Conservation (phyloP, 208 protist species). For the Leishmania guyanensis region DNA sequence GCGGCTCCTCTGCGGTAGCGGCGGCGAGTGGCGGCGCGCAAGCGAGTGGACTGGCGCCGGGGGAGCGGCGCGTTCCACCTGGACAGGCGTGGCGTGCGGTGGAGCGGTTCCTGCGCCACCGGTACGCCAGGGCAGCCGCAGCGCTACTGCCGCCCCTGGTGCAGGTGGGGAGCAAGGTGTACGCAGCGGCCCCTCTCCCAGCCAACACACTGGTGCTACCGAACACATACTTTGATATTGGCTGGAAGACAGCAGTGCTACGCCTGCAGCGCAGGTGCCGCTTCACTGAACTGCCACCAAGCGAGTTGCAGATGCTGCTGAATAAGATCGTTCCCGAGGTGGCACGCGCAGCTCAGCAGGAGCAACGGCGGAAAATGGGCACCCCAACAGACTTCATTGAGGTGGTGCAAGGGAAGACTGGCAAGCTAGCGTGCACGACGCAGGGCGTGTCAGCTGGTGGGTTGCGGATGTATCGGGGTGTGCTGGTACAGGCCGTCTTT, state of each 20-base stretch:
- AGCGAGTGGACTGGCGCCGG: background rate
- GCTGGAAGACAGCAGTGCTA: conserved; percentile 70
- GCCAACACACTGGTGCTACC: conserved; percentile 60
- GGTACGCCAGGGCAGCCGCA: conserved; percentile 16
- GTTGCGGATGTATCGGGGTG: conserved; percentile 75
- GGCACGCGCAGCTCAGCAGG: conserved; percentile 18
- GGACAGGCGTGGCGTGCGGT: conserved; percentile 52
- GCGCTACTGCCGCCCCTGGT: conserved; percentile 59
- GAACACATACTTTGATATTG: conserved; percentile 59
- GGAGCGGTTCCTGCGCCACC: conserved; percentile 45
- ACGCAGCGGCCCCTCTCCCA: conserved; percentile 58
- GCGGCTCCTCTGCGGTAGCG: background rate
- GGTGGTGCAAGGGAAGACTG: conserved; percentile 62
- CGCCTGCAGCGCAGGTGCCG: conserved; percentile 34
- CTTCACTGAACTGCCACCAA: conserved; percentile 44
- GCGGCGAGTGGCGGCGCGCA: background rate
- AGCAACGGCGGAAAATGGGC: background rate
- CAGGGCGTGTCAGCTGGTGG: conserved; percentile 52
- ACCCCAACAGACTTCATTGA: conserved; percentile 8
- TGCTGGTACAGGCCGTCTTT: conserved; percentile 65
- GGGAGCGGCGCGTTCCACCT: conserved; percentile 45
- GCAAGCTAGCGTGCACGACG: conserved; percentile 71
- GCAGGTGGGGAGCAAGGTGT: conserved; percentile 58
- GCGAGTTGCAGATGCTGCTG: conserved; percentile 63
- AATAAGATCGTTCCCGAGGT: conserved; percentile 74